Base-by-base conservation (phyloP, 208 protist genomes). In the Trypanosoma platydactyli region DNA sequence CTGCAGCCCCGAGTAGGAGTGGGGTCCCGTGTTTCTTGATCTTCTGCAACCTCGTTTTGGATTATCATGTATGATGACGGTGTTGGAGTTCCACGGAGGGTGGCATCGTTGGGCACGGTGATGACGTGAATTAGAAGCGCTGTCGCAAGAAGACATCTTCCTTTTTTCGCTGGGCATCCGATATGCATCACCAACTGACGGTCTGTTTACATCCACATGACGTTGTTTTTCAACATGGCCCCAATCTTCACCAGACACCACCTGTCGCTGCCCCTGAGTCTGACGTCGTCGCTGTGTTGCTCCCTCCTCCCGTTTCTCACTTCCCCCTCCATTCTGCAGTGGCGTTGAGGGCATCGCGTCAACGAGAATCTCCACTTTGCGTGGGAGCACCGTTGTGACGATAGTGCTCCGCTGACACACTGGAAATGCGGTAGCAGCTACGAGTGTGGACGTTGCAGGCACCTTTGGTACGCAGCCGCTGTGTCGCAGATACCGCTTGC, bases 381-480 rank as follows among this genome's bases (percentile, higher is more conserved):
- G 71, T 29, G 82, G 86, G 42, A 92, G 68, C 53, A 83, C 55
- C 7, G 83, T 89, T 5, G 83, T 92, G 20, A 92, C 86, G 11
- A 92, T 71, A 38, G 71, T 79, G 67, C 73, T 81, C n/a, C 76
- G 64, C 51, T 56, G 40, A 0, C 40, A 15, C 6, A 15, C 20
- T 1, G 51, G 59, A 51, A n/a, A 5, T 38, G 6, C 20, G n/a
- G 7, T 13, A 42, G n/a, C 35, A 49, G 27, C 25, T 12, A n/a
- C 29, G 22, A 54, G 20, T 67, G 27, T 6, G 54, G 55, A 44
- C 41, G 67, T 13, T 65, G 35, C 20, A 24, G 24, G 54, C 40
- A 44, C 16, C 58, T 35, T 45, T 3, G 68, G 33, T 7, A 48
- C 27, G 51, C 60, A 71, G 25, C 63, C 18, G 22, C 22, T 50